Percentiles rank a stretch among this genome's conserved stretches.
These are phyloP conservation scores for Serpula lacrymans DNA, from an alignment of 768 basidiomycete species.

Conservation along the genomic window DNA sequence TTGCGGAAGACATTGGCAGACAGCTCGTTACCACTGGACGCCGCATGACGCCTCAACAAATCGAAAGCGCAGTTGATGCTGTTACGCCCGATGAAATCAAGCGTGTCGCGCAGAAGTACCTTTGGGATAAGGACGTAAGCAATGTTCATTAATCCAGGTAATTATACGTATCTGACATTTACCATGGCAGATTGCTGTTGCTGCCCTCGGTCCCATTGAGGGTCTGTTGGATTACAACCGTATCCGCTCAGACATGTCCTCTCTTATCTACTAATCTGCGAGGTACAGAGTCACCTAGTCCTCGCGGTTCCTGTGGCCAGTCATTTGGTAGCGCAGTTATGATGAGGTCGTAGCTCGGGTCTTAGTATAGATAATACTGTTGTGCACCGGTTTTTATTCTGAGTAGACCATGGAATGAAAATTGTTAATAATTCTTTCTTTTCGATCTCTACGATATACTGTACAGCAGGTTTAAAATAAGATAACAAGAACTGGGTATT, in stretches of 20 bases:
- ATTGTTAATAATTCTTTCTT: constrained; percentile 9
- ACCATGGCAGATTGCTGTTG: constrained; percentile 66
- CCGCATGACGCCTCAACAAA: constrained; percentile 88
- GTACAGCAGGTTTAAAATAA: too few species aligned
- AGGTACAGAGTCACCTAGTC: too few species aligned
- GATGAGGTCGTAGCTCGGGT: constrained; percentile 1
- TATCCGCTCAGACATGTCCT: constrained; percentile 78
- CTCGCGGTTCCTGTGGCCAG: too few species aligned
- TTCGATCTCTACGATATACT: too few species aligned
- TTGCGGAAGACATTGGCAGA: constrained; percentile 98
- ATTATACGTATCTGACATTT: constrained; percentile 7
- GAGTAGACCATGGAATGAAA: constrained; percentile 19
- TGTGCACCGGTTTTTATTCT: constrained; percentile 13
- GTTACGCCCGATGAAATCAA: constrained; percentile 88
- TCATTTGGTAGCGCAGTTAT: not conserved
- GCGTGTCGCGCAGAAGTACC: constrained; percentile 92
- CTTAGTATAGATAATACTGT: constrained; percentile 19
- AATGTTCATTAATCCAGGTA: constrained; percentile 3
- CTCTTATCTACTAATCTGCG: constrained; percentile 71
- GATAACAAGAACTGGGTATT: too few species aligned
- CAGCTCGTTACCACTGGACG: constrained; percentile 93
- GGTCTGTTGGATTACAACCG: constrained; percentile 95
- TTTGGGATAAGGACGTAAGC: constrained; percentile 94
- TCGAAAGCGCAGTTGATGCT: constrained; percentile 88
- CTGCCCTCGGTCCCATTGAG: constrained; percentile 87